Evolutionary conservation across 305 asterid species (phyloP).

Genomic region (Lippia alba): DNA sequence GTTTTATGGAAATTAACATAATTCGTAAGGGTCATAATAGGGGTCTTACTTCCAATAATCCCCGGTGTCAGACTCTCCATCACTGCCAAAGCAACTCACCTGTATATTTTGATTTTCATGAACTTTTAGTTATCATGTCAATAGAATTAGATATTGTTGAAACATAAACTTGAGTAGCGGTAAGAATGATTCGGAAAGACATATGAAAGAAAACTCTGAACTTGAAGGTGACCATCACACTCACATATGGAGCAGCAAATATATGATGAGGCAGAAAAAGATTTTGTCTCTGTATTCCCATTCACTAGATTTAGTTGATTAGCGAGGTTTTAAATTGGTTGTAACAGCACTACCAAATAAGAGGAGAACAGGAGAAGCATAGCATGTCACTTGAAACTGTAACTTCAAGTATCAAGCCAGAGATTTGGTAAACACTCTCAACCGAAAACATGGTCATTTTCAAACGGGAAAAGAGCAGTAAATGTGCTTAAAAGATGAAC

Average conservation of each 20-base stretch:
- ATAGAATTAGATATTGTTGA: background rate
- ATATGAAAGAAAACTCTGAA: background rate
- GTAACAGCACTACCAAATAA: background rate
- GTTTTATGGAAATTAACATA: background rate
- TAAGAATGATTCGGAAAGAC: background rate
- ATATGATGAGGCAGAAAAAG: background rate
- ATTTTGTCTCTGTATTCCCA: too few relatives aligned
- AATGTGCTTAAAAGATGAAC: background rate
- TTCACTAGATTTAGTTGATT: too few relatives aligned
- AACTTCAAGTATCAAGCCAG: background rate
- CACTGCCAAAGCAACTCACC: slow-evolving; percentile 96
- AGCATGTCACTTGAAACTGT: background rate
- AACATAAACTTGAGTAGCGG: slow-evolving; percentile 2
- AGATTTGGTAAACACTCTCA: too few relatives aligned
- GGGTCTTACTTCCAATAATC: slow-evolving; percentile 78
- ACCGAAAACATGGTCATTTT: background rate
- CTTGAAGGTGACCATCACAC: slow-evolving; percentile 17
- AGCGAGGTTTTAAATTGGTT: too few relatives aligned
- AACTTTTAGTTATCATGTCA: slow-evolving; percentile 21
- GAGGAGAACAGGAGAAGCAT: background rate
- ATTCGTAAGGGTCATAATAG: slow-evolving; percentile 10
- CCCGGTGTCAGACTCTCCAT: slow-evolving; percentile 86
- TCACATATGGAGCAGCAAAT: background rate
- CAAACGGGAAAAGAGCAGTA: background rate
- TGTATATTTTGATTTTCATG: slow-evolving; percentile 35